Conservation (phyloP, 2,329 filamentous ascomycete species). For the Talaromyces sp. region DNA sequence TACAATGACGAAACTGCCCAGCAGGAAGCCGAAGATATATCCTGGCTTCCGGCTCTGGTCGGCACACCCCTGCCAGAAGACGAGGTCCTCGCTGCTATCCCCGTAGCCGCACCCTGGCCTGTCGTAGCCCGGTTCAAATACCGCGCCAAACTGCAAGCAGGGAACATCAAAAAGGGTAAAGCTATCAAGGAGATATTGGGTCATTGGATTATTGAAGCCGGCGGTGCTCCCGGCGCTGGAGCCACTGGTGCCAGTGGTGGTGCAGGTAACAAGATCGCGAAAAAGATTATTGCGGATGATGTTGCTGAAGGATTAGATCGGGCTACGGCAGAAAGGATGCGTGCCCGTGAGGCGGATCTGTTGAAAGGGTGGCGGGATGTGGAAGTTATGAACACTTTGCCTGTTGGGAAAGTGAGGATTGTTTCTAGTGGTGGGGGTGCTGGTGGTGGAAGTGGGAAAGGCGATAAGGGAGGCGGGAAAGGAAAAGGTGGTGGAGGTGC, state of each 20-base stretch:
- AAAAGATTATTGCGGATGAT: slow-evolving; percentile 31
- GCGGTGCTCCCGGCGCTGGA: slow-evolving; percentile 18
- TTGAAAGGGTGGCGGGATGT: slow-evolving; percentile 76
- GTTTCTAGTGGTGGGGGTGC: slow-evolving; percentile 64
- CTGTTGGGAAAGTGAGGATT: slow-evolving; percentile 74
- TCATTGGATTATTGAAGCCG: slow-evolving; percentile 67
- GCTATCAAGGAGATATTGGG: slow-evolving; percentile 86
- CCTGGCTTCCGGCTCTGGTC: slow-evolving; percentile 65
- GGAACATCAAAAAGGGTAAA: slow-evolving; percentile 87
- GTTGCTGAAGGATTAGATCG: slow-evolving; percentile 29
- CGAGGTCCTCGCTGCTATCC: slow-evolving; percentile 62
- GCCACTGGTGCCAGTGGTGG: not conserved
- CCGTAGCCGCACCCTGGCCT: slow-evolving; percentile 62
- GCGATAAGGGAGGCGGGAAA: slow-evolving; percentile 20
- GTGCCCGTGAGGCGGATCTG: slow-evolving; percentile 81
- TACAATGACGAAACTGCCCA: slow-evolving; percentile 54
- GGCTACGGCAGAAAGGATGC: slow-evolving; percentile 69
- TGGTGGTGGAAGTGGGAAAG: slow-evolving; percentile 35
- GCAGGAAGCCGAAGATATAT: slow-evolving; percentile 47
- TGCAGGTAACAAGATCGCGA: slow-evolving; percentile 35
- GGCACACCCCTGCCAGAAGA: slow-evolving; percentile 77
- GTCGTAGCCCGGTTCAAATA: slow-evolving; percentile 73
- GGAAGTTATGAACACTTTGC: slow-evolving; percentile 76
- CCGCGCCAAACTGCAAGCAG: slow-evolving; percentile 91
- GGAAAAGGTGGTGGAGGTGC: slow-evolving; percentile 29